Conservation (phyloP, 2,329 filamentous ascomycete species). For the Macroventuria anomochaeta region DNA sequence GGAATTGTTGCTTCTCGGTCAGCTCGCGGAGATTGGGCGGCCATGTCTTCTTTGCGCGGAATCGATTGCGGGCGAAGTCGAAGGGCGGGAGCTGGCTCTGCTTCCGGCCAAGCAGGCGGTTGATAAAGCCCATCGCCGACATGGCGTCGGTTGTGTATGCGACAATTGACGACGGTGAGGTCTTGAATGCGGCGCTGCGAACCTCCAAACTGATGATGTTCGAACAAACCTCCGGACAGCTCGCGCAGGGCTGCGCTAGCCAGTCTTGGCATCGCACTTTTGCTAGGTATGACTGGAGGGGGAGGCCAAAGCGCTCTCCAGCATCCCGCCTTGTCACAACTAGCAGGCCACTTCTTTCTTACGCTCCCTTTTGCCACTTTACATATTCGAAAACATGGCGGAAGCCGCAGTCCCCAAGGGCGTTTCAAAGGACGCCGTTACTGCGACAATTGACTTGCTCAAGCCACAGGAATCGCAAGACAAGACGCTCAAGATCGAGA, state of each 20-base stretch:
- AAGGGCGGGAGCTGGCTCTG: conserved; percentile 46
- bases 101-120: conserved; percentile 56
- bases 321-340: conserved; percentile 17
- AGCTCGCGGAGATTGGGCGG: conserved; percentile 77
- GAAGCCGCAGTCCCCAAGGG: conserved; percentile 37
- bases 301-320: conserved; percentile 16
- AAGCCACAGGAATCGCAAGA: conserved; percentile 62
- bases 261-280: conserved; percentile 30
- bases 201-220: conserved; percentile 28
- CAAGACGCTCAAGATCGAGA: conserved; percentile 71
- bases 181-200: conserved; percentile 4
- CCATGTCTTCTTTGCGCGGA: conserved; percentile 75
- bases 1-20: conserved; percentile 74
- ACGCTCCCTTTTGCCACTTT: conserved; percentile 20
- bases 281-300: conserved; percentile 29
- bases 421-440: conserved; percentile 53
- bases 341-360: conserved; percentile 21
- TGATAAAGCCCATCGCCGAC: conserved; percentile 49
- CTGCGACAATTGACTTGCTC: conserved; percentile 61
- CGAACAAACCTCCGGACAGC: conserved; percentile 17
- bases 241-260: conserved; percentile 13
- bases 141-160: conserved; percentile 8
- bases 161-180: conserved; percentile 11
- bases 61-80: conserved; percentile 62
- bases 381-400: conserved; percentile 35